These are phyloP conservation scores for Syzygium syzygioides DNA, from an alignment of 441 rosid species.

Conservation along the genomic window DNA sequence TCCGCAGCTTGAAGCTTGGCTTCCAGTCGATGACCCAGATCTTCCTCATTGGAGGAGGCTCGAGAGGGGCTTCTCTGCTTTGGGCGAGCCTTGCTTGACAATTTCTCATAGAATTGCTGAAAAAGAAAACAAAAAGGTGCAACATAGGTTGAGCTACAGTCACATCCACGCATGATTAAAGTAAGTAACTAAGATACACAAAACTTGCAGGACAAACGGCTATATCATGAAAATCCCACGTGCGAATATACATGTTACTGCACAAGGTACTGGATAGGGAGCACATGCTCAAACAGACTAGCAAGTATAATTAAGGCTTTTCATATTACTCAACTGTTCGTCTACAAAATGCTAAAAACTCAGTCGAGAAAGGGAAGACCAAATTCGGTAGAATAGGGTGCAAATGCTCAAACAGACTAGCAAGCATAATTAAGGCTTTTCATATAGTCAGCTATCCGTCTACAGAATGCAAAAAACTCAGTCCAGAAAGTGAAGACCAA, in stretches of 20 bases:
- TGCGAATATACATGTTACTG: neutral
- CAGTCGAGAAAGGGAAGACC: neutral
- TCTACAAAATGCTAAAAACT: neutral
- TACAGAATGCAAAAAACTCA: neutral
- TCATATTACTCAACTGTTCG: neutral
- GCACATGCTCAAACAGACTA: neutral
- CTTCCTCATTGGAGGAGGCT: conserved; percentile 49
- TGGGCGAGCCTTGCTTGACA: conserved; percentile 84
- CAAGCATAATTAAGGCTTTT: neutral
- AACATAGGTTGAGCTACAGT: neutral
- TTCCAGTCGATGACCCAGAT: conserved; percentile 77
- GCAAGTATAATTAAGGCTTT: neutral
- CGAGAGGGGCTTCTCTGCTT: conserved; percentile 71
- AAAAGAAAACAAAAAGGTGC: neutral
- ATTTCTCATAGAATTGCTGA: conserved; percentile 82
- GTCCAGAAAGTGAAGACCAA: neutral
- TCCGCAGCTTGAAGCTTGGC: conserved; percentile 95
- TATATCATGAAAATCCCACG: neutral
- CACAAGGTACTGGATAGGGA: neutral
- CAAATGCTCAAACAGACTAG: neutral
- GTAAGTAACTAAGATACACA: neutral
- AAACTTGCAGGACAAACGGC: neutral
- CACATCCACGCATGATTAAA: neutral
- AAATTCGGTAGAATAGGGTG: neutral
- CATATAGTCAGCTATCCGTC: neutral